Evolutionary conservation across 495 filamentous ascomycete genomes (phyloP), one percentile per base, ranked within the genome.

Genomic region (Jackrogersella multiformis): DNA sequence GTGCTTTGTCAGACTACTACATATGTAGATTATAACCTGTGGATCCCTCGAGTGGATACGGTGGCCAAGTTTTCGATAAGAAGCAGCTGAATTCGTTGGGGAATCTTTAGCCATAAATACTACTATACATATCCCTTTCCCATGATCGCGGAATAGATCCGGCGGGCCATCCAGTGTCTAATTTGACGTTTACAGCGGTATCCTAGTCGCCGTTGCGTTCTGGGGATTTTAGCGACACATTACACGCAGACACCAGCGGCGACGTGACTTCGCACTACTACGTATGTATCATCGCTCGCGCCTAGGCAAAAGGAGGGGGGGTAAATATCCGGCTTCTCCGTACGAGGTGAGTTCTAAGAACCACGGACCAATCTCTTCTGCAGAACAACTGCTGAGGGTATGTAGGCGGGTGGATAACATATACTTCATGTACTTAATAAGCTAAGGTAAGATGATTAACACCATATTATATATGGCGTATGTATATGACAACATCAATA

Each of bases 171-270:
- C 49, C 58, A 59, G 53, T 71, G 34, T 49, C 23, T 60, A 71
- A 71, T 71, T 71, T 71, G 60, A 60, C 57, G 35, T 66, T 74
- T 38, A 48, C 69, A 74, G 52, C 69, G 72, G 72, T 74, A 74
- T 69, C 68, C 71, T 46, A 41, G 70, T 66, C 62, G 62, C 46
- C 13, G 51, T 61, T 68, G 42, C 64, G 59, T 44, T 44, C 56
- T 67, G 60, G 64, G 64, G 59, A 56, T 41, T 21, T 68, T 64
- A 64, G 69, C 64, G 59, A 71, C 59, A 60, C 55, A 68, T 68
- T 68, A 68, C 65, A 68, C 64, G 64, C 61, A 72, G 68, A 72
- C 52, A 30, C 56, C 45, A 51, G 45, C 56, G 26, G 15, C 51
- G 46, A 62, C 67, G 67, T 70, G 67, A 70, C 61, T 57, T 57